Evolutionary conservation across 176 grass and related monocot genomes (phyloP), one percentile per base, ranked within the genome.

Genomic region (Paspalum notatum): DNA sequence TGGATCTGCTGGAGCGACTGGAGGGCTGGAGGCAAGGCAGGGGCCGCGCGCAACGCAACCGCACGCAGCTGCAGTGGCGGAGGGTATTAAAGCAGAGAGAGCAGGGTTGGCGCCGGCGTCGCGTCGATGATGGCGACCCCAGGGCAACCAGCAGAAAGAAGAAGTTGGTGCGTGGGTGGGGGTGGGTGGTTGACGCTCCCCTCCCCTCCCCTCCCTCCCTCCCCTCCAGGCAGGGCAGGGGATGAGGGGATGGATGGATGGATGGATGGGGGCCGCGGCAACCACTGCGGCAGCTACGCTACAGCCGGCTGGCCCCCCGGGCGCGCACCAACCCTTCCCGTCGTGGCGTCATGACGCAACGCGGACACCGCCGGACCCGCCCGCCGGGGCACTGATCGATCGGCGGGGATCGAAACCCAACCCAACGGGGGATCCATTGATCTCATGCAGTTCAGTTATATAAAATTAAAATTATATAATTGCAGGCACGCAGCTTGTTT

Each of bases 21-120:
- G n/a, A n/a, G n/a, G n/a, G n/a, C n/a, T n/a, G n/a, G n/a, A n/a
- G n/a, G n/a, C n/a, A n/a, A n/a, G 32, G 32, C 32, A 32, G 32
- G 32, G 32, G 32, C 32, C 32, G 32, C 32, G 32, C n/a, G n/a
- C n/a, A n/a, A n/a, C n/a, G n/a, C 32, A 32, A 32, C 32, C 32
- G 32, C 32, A 32, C 32, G 41, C 50, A 80, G 60, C 15, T 43
- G 82, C 16, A 1, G 48, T 2, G 20, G 2, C 27, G 0, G 26
- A 42, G 68, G 61, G 64, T 81, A 85, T 76, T 81, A 89, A 89
- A 71, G 77, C 51, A 22, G 11, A 32, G 12, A 4, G 9, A 16
- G 49, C 41, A 46, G 22, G 22, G 39, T 38, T 18, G 62, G 8
- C 17, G 7, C 1, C 9, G 65, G 45, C 20, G 70, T 43, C 24